Evolutionary conservation across 192 early-diverging fungal species (phyloP), one percentile per base, ranked within the genome.

Genomic region (Backusella tarrabulga): DNA sequence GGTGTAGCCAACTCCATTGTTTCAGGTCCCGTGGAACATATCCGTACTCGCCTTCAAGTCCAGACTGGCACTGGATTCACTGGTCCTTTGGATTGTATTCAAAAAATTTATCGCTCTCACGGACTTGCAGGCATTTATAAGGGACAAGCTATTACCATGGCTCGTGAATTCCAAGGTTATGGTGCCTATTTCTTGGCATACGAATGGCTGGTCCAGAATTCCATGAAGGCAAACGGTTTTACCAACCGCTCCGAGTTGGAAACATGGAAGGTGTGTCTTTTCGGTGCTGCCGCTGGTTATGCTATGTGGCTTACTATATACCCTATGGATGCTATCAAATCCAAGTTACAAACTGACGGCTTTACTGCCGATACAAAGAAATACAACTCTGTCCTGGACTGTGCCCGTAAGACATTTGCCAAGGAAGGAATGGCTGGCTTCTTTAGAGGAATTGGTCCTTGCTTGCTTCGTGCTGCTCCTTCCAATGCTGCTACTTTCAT

Each of bases 401-500:
- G 96, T 80, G 90, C 90, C 15, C 86, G 86, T 26, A 91, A 96
- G 83, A 94, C 90, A 8, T 80, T 95, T 67, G 86, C 84, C 32
- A 82, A 86, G 42, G 94, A 99, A 78, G 96, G 97, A 1, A 40
- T 93, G 40, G 86, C 85, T 68, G 97, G 97, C 2, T 92, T 99
- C 80, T 97, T 95, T 89, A 86, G 92, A 78, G 94, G 94, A 19
- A 86, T 95, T 81, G 88, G 88, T 4, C 88, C 95, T 17, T 95
- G 95, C 78, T 92, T 99, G 77, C 88, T 97, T 38, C 88, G 97
- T 78, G 96, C 97, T 29, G 97, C 94, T 19, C 97, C 97, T 17
- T 95, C 92, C 46, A 99, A 99, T 71, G 97, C 95, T 17, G 92
- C 93, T 23, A 97, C 96, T 11, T 99, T 99, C 88, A 86, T 96